phyloP scores from a whole-genome alignment of 2,329 filamentous ascomycete species.

The Epichloe sylvatica region DNA sequence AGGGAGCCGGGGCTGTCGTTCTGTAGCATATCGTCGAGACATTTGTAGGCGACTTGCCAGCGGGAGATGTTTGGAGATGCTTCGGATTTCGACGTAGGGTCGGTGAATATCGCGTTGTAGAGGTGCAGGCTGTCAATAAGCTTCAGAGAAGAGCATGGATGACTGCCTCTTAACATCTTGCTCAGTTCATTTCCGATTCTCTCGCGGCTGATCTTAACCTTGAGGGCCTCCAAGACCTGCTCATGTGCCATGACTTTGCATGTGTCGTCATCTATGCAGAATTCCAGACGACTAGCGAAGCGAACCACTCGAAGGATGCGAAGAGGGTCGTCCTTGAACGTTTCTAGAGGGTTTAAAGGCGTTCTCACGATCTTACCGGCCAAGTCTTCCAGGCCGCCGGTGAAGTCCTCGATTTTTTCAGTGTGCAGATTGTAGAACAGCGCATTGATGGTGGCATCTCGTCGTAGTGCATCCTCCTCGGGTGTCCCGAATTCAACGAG shows the following conservation, averaged over 20 bases:
- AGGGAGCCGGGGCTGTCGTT: constrained; percentile 33
- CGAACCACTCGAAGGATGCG: constrained; percentile 75
- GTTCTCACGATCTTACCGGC: constrained; percentile 60
- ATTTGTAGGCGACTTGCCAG: constrained; percentile 52
- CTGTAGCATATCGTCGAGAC: constrained; percentile 37
- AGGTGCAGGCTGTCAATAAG: constrained; percentile 53
- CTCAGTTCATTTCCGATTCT: constrained; percentile 75
- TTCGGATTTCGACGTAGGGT: constrained; percentile 42
- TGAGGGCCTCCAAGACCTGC: constrained; percentile 69
- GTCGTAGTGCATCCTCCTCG: constrained; percentile 73
- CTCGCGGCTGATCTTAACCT: constrained; percentile 81
- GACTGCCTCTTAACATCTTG: constrained; percentile 67
- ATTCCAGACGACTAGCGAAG: constrained; percentile 75
- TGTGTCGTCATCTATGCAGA: constrained; percentile 58
- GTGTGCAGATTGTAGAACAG: constrained; percentile 90
- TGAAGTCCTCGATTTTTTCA: constrained; percentile 70
- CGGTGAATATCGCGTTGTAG: constrained; percentile 61
- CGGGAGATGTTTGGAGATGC: constrained; percentile 41
- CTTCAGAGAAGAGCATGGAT: constrained; percentile 47
- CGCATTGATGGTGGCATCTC: constrained; percentile 89
- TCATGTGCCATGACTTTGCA: constrained; percentile 60
- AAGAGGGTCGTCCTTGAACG: constrained; percentile 87
- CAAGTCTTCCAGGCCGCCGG: constrained; percentile 66
- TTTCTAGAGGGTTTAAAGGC: constrained; percentile 75
- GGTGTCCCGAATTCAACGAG: constrained; percentile 69